Percentiles rank a stretch among this genome's conserved stretches.
Conservation (phyloP, 495 filamentous ascomycete genomes). For the Neurospora tetrasperma region DNA sequence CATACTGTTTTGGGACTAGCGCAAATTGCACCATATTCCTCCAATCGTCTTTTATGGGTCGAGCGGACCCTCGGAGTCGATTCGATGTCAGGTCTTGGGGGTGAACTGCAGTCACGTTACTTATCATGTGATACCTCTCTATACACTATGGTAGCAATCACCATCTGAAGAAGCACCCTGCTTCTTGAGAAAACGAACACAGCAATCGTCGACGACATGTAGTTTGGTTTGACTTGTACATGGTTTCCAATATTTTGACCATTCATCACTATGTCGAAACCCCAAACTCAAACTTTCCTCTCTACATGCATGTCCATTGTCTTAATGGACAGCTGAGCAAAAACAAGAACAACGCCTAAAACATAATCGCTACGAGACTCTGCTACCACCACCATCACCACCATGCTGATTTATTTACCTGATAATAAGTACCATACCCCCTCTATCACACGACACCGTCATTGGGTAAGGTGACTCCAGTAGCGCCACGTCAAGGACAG, state of each 20-base stretch:
- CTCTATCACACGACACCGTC: conserved; percentile 81
- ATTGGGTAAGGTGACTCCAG: conserved; percentile 87
- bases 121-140: neutral
- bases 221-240: neutral
- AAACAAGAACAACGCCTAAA: neutral
- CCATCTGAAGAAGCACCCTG: neutral
- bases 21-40: conserved; percentile 25
- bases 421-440: conserved; percentile 88
- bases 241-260: neutral
- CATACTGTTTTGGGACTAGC: conserved; percentile 19
- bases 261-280: neutral
- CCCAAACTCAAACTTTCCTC: neutral
- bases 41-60: conserved; percentile 8
- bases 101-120: neutral
- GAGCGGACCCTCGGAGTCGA: neutral
- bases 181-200: neutral
- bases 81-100: no score
- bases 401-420: conserved; percentile 18
- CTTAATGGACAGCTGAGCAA: neutral
- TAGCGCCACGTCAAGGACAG: conserved; percentile 77
- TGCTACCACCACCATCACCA: neutral
- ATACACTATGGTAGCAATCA: neutral
- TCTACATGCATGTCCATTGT: neutral
- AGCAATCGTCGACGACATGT: neutral
- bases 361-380: neutral